phyloP scores from a whole-genome alignment of 495 filamentous ascomycete genomes.

The Penicillium lividum region DNA sequence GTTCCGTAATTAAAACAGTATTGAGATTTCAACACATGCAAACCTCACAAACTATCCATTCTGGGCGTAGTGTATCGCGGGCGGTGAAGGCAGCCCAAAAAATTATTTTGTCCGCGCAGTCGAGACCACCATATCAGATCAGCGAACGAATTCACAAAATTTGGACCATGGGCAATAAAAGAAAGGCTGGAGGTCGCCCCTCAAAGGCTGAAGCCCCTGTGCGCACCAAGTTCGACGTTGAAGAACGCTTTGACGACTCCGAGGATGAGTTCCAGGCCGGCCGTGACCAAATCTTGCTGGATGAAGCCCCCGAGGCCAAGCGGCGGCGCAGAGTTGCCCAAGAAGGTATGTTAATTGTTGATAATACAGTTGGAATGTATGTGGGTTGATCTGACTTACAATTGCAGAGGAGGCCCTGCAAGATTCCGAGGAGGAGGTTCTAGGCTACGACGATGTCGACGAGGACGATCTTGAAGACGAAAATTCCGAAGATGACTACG shows the following conservation, averaged over 20 bases:
- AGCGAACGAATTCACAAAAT: constrained; percentile 6
- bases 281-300: constrained; percentile 80
- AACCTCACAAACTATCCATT: constrained; percentile 25
- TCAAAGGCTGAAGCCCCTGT: constrained; percentile 48
- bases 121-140: constrained; percentile 12
- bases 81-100: constrained; percentile 38
- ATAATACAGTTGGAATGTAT: constrained; percentile 2
- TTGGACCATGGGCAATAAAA: constrained; percentile 73
- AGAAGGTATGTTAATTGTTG: constrained; percentile 49
- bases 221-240: constrained; percentile 53
- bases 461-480: constrained; percentile 56
- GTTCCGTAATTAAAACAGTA: constrained; percentile 19
- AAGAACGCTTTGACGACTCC: constrained; percentile 83
- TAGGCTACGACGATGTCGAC: constrained; percentile 59
- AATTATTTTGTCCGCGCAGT: constrained; percentile 38
- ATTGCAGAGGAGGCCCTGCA: constrained; percentile 59
- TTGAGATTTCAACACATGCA: constrained; percentile 19
- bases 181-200: constrained; percentile 65
- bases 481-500: constrained; percentile 43
- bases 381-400: constrained; percentile 18
- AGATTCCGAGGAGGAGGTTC: constrained; percentile 85
- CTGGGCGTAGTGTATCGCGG: constrained; percentile 20
- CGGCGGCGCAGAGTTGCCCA: constrained; percentile 65
- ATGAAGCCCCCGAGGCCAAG: constrained; percentile 77
- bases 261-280: constrained; percentile 88